These are phyloP conservation scores for Jackrogersella multiformis DNA, from an alignment of 495 filamentous ascomycete genomes.

Conservation along the genomic window DNA sequence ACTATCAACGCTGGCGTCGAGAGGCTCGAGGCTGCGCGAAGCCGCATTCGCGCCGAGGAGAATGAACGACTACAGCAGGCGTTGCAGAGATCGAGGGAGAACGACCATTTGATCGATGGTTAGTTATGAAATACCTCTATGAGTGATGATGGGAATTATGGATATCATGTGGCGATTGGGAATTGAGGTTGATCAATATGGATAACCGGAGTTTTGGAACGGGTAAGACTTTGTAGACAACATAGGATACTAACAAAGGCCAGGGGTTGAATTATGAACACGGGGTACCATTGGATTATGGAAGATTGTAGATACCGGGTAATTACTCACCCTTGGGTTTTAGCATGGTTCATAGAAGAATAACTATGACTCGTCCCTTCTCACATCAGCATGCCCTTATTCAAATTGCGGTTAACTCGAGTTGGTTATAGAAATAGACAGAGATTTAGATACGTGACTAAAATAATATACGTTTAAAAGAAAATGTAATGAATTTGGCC, in stretches of 20 bases:
- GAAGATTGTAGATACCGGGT: not conserved
- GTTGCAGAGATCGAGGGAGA: constrained; percentile 54
- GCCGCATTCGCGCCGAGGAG: constrained; percentile 65
- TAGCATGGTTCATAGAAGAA: not conserved
- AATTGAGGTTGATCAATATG: not conserved
- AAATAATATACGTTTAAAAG: too few species aligned
- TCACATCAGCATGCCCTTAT: too few species aligned
- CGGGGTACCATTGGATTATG: not conserved
- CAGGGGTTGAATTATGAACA: not conserved
- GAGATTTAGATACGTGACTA: too few species aligned
- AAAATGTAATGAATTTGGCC: too few species aligned
- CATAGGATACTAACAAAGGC: not conserved
- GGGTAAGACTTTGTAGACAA: not conserved
- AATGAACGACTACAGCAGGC: constrained; percentile 63
- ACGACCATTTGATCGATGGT: constrained; percentile 43
- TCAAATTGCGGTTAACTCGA: too few species aligned
- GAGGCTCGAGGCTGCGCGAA: constrained; percentile 66
- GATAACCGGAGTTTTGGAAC: constrained; percentile 12
- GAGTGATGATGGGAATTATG: not conserved
- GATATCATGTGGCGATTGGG: not conserved
- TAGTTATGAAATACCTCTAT: constrained; percentile 15
- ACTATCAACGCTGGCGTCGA: constrained; percentile 73
- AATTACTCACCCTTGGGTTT: not conserved
- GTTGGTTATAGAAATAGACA: too few species aligned
- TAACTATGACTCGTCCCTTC: too few species aligned